Evolutionary conservation across 179 eudicot species (phyloP), one percentile per base, ranked within the genome.

Genomic region (Pouteria campechiana): DNA sequence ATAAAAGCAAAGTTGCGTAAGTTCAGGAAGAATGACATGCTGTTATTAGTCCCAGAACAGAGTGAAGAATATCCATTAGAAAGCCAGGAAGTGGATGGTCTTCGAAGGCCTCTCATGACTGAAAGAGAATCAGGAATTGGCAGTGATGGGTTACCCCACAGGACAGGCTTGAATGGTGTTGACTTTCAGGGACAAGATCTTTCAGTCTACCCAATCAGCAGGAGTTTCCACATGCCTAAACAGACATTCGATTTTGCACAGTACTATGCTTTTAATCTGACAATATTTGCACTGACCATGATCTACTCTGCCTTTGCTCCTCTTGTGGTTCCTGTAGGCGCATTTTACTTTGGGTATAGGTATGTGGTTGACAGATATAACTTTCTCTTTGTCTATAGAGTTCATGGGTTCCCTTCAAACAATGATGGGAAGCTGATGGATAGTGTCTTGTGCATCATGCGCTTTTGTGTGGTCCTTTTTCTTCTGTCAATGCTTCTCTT

Each of bases 301-400:
- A 82, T 90, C 27, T 90, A 90, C 41, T 86, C 94, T 3, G 68
- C 84, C 2, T 86, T 90, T 63, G 78, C 95, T 14, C 98, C 98
- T 7, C 80, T 88, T 10, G 87, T 86, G 48, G 90, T 90, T 53
- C 98, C 98, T 4, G 94, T 90, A 31, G 98, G 98, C 25, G 80
- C 95, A 14, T 29, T 79, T 14, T 90, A 90, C 73, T 90, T 81
- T 57, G 98, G 98, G 29, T 90, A 90, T 44, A 61, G 98, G 44
- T 90, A 86, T 39, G 73, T 86, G 57, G 98, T 86, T 11, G 98
- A 90, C 54, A 90, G 86, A 67, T 90, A 86, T 76, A 90, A 90
- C 84, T 90, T 90, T 72, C 68, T 90, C 37, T 90, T 76, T 48
- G 96, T 90, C 35, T 90, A 86, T 64, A 73, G 94, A 51, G 98